phyloP scores from a whole-genome alignment of 2,329 filamentous ascomycete species.

The Cladosporium oxysporum region DNA sequence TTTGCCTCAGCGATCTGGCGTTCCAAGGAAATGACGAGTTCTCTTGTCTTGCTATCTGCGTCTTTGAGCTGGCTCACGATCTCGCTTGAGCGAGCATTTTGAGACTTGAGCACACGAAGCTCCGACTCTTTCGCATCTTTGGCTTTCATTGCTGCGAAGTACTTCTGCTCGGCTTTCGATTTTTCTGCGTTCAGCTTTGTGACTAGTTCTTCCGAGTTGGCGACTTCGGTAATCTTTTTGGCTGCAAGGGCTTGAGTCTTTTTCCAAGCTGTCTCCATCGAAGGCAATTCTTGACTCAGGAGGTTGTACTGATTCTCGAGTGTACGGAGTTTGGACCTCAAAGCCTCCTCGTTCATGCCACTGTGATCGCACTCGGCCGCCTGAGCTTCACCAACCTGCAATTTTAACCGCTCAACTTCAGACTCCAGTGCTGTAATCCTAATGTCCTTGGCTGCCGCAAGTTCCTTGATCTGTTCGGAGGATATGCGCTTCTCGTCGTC shows the following conservation, averaged over 20 bases:
- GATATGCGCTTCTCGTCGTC: constrained; percentile 75
- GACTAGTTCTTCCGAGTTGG: constrained; percentile 75
- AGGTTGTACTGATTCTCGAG: constrained; percentile 79
- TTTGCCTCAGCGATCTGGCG: constrained; percentile 85
- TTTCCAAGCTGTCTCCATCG: constrained; percentile 88
- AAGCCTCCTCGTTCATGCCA: constrained; percentile 65
- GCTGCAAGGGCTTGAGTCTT: constrained; percentile 81
- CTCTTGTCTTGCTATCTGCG: constrained; percentile 74
- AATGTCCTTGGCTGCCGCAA: constrained; percentile 75
- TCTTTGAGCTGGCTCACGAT: constrained; percentile 94
- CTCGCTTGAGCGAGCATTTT: constrained; percentile 88
- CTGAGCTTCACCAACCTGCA: constrained; percentile 54
- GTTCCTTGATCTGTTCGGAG: constrained; percentile 73
- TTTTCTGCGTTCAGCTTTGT: constrained; percentile 79
- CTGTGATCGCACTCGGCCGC: constrained; percentile 31
- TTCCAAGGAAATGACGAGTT: constrained; percentile 79
- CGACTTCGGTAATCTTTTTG: constrained; percentile 81
- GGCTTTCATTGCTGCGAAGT: constrained; percentile 92
- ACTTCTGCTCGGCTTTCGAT: constrained; percentile 95
- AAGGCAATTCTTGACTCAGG: constrained; percentile 82
- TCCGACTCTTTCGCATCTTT: constrained; percentile 84
- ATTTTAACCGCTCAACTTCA: constrained; percentile 71
- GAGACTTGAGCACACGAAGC: constrained; percentile 73
- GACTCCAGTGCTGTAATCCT: constrained; percentile 80
- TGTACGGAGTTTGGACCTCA: constrained; percentile 71